phyloP scores from a whole-genome alignment of 2,329 filamentous ascomycete species.

The Phaeosphaeria sp. region DNA sequence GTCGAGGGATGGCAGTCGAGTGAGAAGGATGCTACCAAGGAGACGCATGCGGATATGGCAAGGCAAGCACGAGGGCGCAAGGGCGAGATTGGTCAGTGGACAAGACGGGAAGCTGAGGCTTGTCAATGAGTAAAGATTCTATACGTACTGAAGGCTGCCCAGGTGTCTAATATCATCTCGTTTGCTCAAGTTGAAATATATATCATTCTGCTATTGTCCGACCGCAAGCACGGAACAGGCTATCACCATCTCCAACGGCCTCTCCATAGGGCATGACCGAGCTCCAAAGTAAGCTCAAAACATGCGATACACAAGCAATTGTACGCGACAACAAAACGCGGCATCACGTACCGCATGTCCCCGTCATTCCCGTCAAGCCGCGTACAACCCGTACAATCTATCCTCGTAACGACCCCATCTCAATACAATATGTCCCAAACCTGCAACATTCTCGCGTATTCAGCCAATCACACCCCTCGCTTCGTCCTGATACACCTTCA shows the following conservation, averaged over 20 bases:
- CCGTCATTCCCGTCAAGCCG: neutral
- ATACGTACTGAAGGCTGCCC: neutral
- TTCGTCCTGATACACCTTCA: constrained; percentile 16
- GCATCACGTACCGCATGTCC: neutral
- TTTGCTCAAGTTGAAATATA: neutral
- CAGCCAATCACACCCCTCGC: constrained; percentile 15
- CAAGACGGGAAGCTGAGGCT: neutral
- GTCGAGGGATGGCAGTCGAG: neutral
- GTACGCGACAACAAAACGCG: neutral
- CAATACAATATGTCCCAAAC: neutral
- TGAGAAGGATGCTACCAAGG: neutral
- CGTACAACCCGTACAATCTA: neutral
- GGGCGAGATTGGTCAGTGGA: neutral
- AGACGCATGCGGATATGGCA: neutral
- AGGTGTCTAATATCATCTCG: neutral
- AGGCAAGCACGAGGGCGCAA: neutral
- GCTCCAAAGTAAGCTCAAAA: neutral
- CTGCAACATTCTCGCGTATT: constrained; percentile 7
- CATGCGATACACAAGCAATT: neutral
- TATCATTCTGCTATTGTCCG: neutral
- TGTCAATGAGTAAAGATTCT: neutral
- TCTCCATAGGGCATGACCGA: neutral
- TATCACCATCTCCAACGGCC: neutral
- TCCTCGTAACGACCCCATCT: constrained; percentile 4
- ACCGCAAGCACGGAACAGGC: neutral